phyloP scores from a whole-genome alignment of 805 yeast genomes.

The Kazachstania bromeliacearum region DNA sequence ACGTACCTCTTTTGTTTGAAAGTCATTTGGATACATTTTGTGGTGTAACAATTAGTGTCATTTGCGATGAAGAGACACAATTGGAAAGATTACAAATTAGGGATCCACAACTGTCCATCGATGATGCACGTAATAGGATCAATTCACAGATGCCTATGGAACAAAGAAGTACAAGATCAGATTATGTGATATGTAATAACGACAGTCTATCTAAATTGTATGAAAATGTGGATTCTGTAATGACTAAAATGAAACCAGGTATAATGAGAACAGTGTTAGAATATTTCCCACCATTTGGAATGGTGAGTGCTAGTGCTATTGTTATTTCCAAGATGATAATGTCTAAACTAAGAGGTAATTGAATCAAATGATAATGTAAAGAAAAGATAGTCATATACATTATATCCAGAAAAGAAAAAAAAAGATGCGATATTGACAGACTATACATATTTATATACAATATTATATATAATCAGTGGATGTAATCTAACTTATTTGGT shows the following conservation, averaged over 20 bases:
- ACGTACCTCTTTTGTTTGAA: conserved; percentile 87
- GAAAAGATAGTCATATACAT: no score
- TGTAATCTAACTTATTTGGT: background rate
- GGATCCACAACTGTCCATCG: conserved; percentile 53
- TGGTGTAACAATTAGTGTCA: conserved; percentile 59
- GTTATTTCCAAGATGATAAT: conserved; percentile 15
- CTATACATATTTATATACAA: background rate
- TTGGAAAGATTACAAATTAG: conserved; percentile 52
- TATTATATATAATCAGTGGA: no score
- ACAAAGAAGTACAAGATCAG: conserved; percentile 51
- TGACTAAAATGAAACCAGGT: conserved; percentile 34
- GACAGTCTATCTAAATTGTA: conserved; percentile 36
- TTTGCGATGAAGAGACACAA: conserved; percentile 52
- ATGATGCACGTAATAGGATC: conserved; percentile 67
- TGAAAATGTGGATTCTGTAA: conserved; percentile 34
- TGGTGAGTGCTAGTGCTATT: conserved; percentile 25
- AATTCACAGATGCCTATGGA: conserved; percentile 63
- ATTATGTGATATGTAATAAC: conserved; percentile 58
- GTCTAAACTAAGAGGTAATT: background rate
- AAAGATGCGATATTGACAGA: no score
- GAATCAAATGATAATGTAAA: no score
- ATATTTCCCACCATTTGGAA: conserved; percentile 36
- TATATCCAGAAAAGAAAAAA: no score
- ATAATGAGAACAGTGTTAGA: conserved; percentile 24
- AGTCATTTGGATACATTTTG: conserved; percentile 61